These are phyloP conservation scores for Planoprotostelium fungivorum DNA, from an alignment of 78 protist genomes.

Conservation along the genomic window DNA sequence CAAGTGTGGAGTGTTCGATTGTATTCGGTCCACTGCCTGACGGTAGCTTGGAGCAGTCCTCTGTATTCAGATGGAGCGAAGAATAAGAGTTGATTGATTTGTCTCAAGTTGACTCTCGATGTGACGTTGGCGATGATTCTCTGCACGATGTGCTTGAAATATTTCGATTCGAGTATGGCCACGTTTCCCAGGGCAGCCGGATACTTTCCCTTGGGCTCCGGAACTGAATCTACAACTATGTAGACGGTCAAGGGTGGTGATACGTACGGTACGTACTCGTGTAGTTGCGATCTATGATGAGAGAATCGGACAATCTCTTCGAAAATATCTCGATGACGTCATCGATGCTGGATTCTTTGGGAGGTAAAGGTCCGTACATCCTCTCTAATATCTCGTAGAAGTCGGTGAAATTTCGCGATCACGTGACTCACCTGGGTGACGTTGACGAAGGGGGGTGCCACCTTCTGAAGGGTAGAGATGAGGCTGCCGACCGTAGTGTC, in stretches of 20 bases:
- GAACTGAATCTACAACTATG: constrained; percentile 48
- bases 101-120: neutral
- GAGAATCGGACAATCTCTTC: neutral
- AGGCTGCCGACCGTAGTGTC: neutral
- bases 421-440: neutral
- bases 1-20: neutral
- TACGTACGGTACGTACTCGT: neutral
- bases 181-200: constrained; percentile 72
- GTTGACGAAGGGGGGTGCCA: neutral
- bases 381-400: neutral
- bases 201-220: constrained; percentile 66
- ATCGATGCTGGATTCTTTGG: neutral
- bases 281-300: neutral
- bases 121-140: neutral
- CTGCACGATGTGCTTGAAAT: neutral
- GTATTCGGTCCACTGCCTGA: neutral
- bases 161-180: constrained; percentile 48
- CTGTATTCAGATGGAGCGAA: neutral
- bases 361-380: neutral
- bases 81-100: neutral
- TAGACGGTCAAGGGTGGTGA: neutral
- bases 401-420: neutral
- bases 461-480: neutral
- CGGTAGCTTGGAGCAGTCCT: neutral
- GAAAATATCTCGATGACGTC: neutral